phyloP scores from a whole-genome alignment of 106 monocot species.

The Gastrodia elata region DNA sequence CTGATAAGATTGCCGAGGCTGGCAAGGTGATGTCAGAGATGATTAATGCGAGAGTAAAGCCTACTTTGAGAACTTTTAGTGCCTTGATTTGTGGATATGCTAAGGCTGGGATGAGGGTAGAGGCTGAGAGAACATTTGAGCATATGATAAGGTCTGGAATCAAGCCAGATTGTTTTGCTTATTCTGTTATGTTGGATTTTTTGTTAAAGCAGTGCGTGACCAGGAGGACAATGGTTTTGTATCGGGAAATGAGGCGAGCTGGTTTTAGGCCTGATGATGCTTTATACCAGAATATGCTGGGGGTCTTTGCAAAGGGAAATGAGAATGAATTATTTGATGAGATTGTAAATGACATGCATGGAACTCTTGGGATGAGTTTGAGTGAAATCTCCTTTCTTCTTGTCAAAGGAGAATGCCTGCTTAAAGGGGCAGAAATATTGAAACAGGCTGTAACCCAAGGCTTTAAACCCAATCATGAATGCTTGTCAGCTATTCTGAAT shows the following conservation, averaged over 20 bases:
- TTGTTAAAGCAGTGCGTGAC: conserved; percentile 46
- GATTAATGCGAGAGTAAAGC: conserved; percentile 51
- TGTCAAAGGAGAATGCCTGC: conserved; percentile 56
- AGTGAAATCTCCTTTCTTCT: conserved; percentile 43
- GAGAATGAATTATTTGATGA: conserved; percentile 35
- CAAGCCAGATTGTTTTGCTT: conserved; percentile 65
- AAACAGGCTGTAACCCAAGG: conserved; percentile 53
- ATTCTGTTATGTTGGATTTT: conserved; percentile 70
- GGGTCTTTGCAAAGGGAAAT: conserved; percentile 28
- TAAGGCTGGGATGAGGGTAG: conserved; percentile 60
- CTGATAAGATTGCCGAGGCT: conserved; percentile 54
- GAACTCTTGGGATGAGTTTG: conserved; percentile 35
- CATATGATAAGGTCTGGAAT: conserved; percentile 72
- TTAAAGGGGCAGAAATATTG: conserved; percentile 49
- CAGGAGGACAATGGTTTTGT: conserved; percentile 54
- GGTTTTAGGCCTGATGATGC: conserved; percentile 57
- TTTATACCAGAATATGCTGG: conserved; percentile 52
- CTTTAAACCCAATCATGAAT: conserved; percentile 36
- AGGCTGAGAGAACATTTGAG: conserved; percentile 69
- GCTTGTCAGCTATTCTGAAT: conserved; percentile 45
- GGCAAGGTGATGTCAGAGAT: conserved; percentile 67
- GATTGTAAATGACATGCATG: conserved; percentile 70
- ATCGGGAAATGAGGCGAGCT: conserved; percentile 53
- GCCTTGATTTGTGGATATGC: conserved; percentile 91
- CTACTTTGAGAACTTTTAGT: conserved; percentile 73